A percentile compares a stretch with the other conserved stretches of the same genome.
These are phyloP conservation scores for Tylopilus sp. DNA, from an alignment of 768 basidiomycete genomes.

Conservation along the genomic window DNA sequence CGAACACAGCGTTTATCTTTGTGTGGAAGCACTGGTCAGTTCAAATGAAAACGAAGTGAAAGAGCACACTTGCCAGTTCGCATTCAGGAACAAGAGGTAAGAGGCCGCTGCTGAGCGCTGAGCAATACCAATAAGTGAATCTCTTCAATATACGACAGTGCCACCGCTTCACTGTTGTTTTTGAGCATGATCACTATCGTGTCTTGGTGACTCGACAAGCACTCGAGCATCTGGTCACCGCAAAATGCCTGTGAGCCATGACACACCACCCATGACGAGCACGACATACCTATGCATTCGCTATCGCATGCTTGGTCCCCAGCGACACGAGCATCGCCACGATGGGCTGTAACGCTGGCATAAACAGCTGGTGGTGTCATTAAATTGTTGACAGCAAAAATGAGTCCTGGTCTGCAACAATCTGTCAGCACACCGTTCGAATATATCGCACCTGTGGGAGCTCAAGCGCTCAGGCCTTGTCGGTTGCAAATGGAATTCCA, in stretches of 20 bases:
- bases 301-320: conserved; percentile 63
- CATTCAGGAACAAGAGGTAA: conserved; percentile 69
- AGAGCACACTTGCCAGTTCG: conserved; percentile 60
- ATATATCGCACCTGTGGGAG: too few relatives aligned
- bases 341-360: conserved; percentile 85
- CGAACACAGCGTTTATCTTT: conserved; percentile 75
- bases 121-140: conserved; percentile 75
- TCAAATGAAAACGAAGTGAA: neutral
- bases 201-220: conserved; percentile 78
- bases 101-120: conserved; percentile 65
- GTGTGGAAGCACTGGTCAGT: conserved; percentile 31
- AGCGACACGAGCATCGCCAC: conserved; percentile 73
- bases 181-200: conserved; percentile 84
- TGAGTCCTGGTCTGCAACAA: conserved; percentile 74
- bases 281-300: conserved; percentile 58
- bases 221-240: conserved; percentile 49
- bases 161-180: conserved; percentile 60
- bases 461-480: too few relatives aligned
- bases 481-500: too few relatives aligned
- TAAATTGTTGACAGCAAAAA: conserved; percentile 85
- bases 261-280: too few relatives aligned
- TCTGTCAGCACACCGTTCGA: too few relatives aligned
- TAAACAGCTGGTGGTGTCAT: conserved; percentile 87
- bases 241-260: too few relatives aligned
- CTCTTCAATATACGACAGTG: conserved; percentile 70